Evolutionary conservation across 495 filamentous ascomycete species (phyloP), one percentile per base, ranked within the genome.

Genomic region (Bathelium albidoporum): DNA sequence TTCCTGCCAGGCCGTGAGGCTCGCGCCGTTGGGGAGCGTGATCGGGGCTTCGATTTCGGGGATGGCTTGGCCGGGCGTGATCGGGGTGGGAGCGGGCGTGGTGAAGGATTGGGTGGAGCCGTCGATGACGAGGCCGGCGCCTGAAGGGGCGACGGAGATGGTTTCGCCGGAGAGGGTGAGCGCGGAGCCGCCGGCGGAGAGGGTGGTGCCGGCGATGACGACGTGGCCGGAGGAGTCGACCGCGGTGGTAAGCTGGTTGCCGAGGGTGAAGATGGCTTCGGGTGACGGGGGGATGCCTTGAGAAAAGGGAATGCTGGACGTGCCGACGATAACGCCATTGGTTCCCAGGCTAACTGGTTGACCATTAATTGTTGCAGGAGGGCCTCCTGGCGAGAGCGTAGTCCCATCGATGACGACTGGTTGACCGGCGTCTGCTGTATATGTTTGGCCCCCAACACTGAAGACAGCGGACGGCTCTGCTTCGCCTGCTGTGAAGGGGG

Each of bases 181-280:
- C 2, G 59, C 59, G 11, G 59, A 14, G 5, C 59, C 59, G n/a
- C 59, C 59, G 41, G 39, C 59, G 20, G 59, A 60, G 12, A 60
- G 59, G 7, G 32, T 60, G 20, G 59, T 32, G 5, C 29, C 14
- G 5, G 10, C 32, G 26, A 60, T 34, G 31, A 60, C 5, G 43
- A 49, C 18, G n/a, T 49, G 43, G 18, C 43, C 18, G 3, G 43
- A 49, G 18, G 43, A 49, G 43, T 49, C 43, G 18, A 49, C 20
- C 3, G 43, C 43, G 18, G 43, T 49, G 9, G n/a, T 18, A n/a
- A 49, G 43, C n/a, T 49, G 9, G n/a, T n/a, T 49, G 5, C 43
- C 43, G 18, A 49, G 43, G 43, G 9, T 49, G 43, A 49, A 49
- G n/a, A 49, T 18, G 3, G 43, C 43, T 49, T 49, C 43, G 3